phyloP scores from a whole-genome alignment of 2,329 filamentous ascomycete species.

The Apiospora malaysiana region DNA sequence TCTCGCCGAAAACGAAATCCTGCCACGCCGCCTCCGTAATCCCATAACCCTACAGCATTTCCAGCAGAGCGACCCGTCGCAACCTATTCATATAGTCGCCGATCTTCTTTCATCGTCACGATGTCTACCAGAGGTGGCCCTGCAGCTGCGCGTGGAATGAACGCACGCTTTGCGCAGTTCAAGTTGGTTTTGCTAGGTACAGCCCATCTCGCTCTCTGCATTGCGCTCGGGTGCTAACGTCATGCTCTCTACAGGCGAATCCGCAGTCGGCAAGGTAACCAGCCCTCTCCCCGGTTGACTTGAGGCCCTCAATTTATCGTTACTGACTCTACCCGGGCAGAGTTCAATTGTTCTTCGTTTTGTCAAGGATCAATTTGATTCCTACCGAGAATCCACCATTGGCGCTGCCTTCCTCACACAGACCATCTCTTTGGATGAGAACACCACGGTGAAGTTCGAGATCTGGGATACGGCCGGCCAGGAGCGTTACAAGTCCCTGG shows the following conservation, averaged over 20 bases:
- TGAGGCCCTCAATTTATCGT: slow-evolving; percentile 20
- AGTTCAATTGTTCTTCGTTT: slow-evolving; percentile 98
- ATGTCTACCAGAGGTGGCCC: slow-evolving; percentile 86
- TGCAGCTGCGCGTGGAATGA: slow-evolving; percentile 65
- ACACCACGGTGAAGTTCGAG: slow-evolving; percentile 98
- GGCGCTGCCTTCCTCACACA: slow-evolving; percentile 98
- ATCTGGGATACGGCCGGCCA: slow-evolving; percentile 99
- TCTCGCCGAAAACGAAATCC: background rate
- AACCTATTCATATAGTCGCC: background rate
- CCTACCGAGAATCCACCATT: slow-evolving; percentile 95
- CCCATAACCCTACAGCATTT: slow-evolving; percentile 6
- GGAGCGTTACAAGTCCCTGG: slow-evolving; percentile 98
- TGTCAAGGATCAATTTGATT: slow-evolving; percentile 99
- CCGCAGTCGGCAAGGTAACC: slow-evolving; percentile 95
- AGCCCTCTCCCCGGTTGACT: slow-evolving; percentile 28
- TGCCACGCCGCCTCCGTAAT: background rate
- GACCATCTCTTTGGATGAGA: slow-evolving; percentile 97
- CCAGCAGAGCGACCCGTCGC: slow-evolving; percentile 5
- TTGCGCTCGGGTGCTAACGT: slow-evolving; percentile 20
- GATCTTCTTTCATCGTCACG: slow-evolving; percentile 37
- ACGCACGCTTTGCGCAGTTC: slow-evolving; percentile 96
- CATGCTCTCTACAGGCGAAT: slow-evolving; percentile 75
- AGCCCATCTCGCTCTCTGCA: slow-evolving; percentile 21
- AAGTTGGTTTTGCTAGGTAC: slow-evolving; percentile 96
- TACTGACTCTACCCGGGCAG: slow-evolving; percentile 50